Evolutionary conservation across 2,329 filamentous ascomycete species (phyloP).

Genomic region (Fusarium succisae): DNA sequence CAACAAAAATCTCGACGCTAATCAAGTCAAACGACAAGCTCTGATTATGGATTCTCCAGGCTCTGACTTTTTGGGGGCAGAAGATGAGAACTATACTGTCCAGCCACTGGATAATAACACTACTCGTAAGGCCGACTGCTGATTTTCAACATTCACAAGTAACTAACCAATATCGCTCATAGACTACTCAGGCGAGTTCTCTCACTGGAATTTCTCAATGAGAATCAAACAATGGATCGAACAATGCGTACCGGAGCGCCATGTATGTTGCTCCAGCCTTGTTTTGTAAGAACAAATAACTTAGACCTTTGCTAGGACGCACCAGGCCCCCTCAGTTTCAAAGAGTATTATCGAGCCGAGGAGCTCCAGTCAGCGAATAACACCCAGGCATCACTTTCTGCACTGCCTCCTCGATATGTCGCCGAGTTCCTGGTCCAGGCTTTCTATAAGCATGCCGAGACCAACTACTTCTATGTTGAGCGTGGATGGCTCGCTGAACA

Average conservation of each 20-base stretch:
- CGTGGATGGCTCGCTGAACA: slow-evolving; percentile 53
- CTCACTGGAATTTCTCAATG: slow-evolving; percentile 64
- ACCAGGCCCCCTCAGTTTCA: slow-evolving; percentile 45
- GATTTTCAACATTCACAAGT: not conserved
- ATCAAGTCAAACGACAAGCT: slow-evolving; percentile 31
- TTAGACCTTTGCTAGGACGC: slow-evolving; percentile 34
- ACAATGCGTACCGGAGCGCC: slow-evolving; percentile 48
- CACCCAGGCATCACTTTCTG: slow-evolving; percentile 51
- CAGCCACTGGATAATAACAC: slow-evolving; percentile 54
- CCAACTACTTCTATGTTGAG: slow-evolving; percentile 60
- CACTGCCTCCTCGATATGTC: slow-evolving; percentile 57
- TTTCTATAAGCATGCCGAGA: slow-evolving; percentile 59
- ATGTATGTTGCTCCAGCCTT: slow-evolving; percentile 35
- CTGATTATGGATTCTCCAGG: slow-evolving; percentile 34
- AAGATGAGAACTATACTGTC: slow-evolving; percentile 53
- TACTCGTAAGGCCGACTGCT: slow-evolving; percentile 48
- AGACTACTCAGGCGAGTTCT: slow-evolving; percentile 64
- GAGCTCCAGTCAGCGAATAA: slow-evolving; percentile 55
- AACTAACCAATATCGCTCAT: slow-evolving; percentile 1
- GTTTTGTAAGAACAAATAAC: not conserved
- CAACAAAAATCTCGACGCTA: slow-evolving; percentile 40
- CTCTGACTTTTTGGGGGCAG: slow-evolving; percentile 42
- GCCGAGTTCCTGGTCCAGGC: slow-evolving; percentile 57
- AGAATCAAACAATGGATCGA: slow-evolving; percentile 61
- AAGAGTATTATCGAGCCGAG: slow-evolving; percentile 57